Percentiles rank a stretch among this genome's conserved stretches.
phyloP scores from a whole-genome alignment of 352 stramenopile species.

The Thraustochytrium striatum region DNA sequence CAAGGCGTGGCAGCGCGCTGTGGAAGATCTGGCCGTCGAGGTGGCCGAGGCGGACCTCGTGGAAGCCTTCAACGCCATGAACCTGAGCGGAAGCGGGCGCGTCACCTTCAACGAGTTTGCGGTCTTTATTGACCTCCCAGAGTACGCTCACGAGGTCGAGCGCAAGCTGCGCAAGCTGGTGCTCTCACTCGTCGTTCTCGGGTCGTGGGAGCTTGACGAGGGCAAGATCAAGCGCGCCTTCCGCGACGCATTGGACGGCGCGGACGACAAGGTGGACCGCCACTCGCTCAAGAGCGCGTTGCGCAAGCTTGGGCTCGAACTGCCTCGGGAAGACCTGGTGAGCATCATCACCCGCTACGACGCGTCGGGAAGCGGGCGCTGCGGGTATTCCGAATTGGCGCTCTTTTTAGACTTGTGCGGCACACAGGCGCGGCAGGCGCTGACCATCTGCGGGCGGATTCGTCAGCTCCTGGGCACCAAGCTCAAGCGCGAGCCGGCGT shows the following conservation, averaged over 20 bases:
- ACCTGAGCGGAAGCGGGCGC: neutral
- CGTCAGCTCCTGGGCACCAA: neutral
- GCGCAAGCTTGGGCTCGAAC: neutral
- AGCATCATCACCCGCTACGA: slow-evolving; percentile 7
- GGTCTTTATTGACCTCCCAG: slow-evolving; percentile 9
- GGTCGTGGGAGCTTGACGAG: neutral
- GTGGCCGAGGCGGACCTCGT: neutral
- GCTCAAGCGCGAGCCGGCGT: neutral
- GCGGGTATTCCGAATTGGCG: neutral
- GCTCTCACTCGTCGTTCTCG: slow-evolving; percentile 6
- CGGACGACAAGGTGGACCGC: neutral
- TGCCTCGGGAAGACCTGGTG: slow-evolving; percentile 1
- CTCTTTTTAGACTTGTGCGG: neutral
- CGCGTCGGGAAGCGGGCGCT: neutral
- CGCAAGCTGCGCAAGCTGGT: slow-evolving; percentile 35
- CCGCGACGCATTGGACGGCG: slow-evolving; percentile 3
- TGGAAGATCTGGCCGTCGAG: slow-evolving; percentile 31
- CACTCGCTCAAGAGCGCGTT: neutral
- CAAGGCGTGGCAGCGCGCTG: neutral
- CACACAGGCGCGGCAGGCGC: slow-evolving; percentile 18
- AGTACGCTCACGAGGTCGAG: slow-evolving; percentile 9
- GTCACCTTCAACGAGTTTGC: slow-evolving; percentile 35
- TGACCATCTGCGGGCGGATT: slow-evolving; percentile 19
- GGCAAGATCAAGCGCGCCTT: neutral
- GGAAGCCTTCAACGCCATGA: neutral